Percentiles rank a stretch among this genome's conserved stretches.
Conservation (phyloP, 306 rosid species). For the Quillaja saponaria region DNA sequence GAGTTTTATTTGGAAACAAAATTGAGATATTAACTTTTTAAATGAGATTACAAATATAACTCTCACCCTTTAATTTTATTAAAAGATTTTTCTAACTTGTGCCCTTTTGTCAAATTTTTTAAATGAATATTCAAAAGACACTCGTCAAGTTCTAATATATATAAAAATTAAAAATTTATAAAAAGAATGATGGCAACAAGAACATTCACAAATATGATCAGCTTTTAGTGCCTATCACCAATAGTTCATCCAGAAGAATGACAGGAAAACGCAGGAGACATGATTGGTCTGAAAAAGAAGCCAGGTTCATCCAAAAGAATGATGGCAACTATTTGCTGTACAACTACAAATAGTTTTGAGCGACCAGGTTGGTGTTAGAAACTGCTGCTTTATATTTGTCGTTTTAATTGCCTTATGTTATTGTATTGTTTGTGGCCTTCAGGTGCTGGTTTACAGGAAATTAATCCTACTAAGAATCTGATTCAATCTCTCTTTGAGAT, state of each 20-base stretch:
- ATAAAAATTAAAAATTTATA: too few species aligned
- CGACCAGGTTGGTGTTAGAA: conserved; percentile 64
- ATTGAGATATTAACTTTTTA: too few species aligned
- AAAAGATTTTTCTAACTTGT: too few species aligned
- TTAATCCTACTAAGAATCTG: conserved; percentile 40
- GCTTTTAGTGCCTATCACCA: conserved; percentile 21
- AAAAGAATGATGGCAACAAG: conserved; percentile 27
- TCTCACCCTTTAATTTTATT: too few species aligned
- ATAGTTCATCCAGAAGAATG: conserved; percentile 38
- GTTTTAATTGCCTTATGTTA: conserved; percentile 29
- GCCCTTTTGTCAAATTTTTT: too few species aligned
- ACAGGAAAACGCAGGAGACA: conserved; percentile 52
- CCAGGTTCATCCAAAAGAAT: conserved; percentile 12
- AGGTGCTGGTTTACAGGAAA: conserved; percentile 45
- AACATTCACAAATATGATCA: conserved; percentile 19
- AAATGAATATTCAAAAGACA: too few species aligned
- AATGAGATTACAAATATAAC: too few species aligned
- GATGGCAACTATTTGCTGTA: too few species aligned
- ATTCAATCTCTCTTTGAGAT: conserved; percentile 70
- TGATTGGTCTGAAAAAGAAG: conserved; percentile 38
- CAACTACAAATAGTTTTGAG: conserved; percentile 40
- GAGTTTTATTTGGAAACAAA: too few species aligned
- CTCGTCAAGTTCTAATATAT: too few species aligned
- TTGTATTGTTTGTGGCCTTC: conserved; percentile 32
- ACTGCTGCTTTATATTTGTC: conserved; percentile 19